Conservation (phyloP, 345 rosid species). For the Dipteronia sinensis region DNA sequence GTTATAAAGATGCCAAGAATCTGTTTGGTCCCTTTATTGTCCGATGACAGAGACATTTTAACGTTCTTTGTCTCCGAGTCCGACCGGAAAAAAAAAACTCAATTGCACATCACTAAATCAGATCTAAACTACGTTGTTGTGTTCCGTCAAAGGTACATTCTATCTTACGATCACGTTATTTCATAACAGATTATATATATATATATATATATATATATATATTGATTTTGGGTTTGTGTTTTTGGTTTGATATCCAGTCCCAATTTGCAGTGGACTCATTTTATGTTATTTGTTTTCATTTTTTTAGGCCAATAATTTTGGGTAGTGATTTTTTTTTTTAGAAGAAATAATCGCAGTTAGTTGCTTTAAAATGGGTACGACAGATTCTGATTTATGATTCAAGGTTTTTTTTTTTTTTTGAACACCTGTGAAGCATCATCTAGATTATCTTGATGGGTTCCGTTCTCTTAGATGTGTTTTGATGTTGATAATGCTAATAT, state of each 20-base stretch:
- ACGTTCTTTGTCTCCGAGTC: conserved; percentile 7
- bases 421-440: background rate
- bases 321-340: background rate
- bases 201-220: no score
- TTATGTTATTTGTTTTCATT: background rate
- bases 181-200: no score
- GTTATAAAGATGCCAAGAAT: background rate
- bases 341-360: background rate
- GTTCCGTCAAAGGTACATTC: conserved; percentile 15
- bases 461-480: background rate
- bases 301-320: background rate
- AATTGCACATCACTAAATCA: background rate
- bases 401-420: background rate
- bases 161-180: background rate
- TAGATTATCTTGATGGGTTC: background rate
- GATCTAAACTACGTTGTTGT: background rate
- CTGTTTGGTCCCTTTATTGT: background rate
- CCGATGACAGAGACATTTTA: conserved; percentile 13
- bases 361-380: background rate
- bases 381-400: background rate
- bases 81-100: background rate
- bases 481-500: conserved; percentile 3
- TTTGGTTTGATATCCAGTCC: background rate
- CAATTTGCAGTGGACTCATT: background rate
- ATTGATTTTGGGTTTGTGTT: background rate